phyloP scores from a whole-genome alignment of 495 filamentous ascomycete species.

The Mytilinidion resinicola region DNA sequence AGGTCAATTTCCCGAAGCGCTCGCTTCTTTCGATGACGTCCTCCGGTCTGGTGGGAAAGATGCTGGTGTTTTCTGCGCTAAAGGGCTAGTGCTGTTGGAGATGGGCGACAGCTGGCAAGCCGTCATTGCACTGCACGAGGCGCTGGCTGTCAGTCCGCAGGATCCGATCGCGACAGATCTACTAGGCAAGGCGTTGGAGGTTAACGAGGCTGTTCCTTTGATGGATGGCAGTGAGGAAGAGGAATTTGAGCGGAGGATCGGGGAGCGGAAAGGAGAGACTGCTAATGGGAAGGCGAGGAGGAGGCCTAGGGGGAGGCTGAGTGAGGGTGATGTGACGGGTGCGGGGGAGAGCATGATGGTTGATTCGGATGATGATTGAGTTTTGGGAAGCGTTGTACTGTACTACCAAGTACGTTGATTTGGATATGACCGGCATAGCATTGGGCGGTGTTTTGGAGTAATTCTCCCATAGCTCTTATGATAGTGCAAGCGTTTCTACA shows the following conservation, averaged over 20 bases:
- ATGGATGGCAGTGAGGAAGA: conserved; percentile 24
- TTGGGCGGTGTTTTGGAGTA: too few species aligned
- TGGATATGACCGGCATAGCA: too few species aligned
- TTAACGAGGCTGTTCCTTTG: conserved; percentile 25
- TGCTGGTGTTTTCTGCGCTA: conserved; percentile 53
- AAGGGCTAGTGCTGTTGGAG: conserved; percentile 45
- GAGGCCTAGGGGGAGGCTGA: conserved; percentile 8
- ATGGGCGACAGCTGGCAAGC: conserved; percentile 36
- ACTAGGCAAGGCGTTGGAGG: conserved; percentile 35
- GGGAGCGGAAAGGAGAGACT: conserved; percentile 16
- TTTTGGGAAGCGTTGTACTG: not conserved
- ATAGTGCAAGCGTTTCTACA: too few species aligned
- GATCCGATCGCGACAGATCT: conserved; percentile 41
- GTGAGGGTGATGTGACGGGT: conserved; percentile 12
- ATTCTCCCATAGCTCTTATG: too few species aligned
- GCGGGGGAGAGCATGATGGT: conserved; percentile 28
- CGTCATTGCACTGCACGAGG: conserved; percentile 39
- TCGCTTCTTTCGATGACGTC: conserved; percentile 53
- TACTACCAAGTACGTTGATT: too few species aligned
- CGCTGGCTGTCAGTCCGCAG: conserved; percentile 39
- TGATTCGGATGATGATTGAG: conserved; percentile 17
- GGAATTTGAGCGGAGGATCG: conserved; percentile 28
- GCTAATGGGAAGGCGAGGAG: conserved; percentile 11
- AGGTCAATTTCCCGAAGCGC: conserved; percentile 43
- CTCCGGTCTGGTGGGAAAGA: conserved; percentile 72